These are phyloP conservation scores for Phytophthora brassicae DNA, from an alignment of 352 stramenopile species.

Conservation along the genomic window DNA sequence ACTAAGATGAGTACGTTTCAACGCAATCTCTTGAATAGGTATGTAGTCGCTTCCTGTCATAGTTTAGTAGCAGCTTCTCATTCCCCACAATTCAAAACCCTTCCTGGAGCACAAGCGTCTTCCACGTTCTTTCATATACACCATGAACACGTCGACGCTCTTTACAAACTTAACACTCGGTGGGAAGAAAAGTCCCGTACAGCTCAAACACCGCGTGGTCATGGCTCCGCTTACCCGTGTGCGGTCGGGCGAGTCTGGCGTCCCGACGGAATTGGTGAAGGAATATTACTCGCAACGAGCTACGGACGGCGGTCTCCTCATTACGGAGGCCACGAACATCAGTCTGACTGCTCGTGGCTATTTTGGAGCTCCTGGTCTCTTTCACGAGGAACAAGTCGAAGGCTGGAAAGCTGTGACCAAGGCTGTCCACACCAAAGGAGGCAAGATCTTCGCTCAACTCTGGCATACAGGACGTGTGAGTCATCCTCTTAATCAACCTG, in stretches of 20 bases:
- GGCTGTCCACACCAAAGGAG: constrained; percentile 20
- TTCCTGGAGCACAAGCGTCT: constrained; percentile 3
- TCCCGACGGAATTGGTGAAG: constrained; percentile 24
- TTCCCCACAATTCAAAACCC: constrained; percentile 2
- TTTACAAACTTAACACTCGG: constrained; percentile 4
- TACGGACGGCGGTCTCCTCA: constrained; percentile 40
- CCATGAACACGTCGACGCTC: neutral
- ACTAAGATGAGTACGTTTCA: neutral
- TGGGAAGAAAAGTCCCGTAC: constrained; percentile 18
- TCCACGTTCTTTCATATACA: neutral
- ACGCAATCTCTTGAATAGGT: neutral
- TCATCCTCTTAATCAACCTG: constrained; percentile 8
- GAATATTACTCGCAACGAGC: constrained; percentile 48
- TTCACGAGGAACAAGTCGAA: constrained; percentile 44
- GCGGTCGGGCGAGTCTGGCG: constrained; percentile 19
- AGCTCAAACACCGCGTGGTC: constrained; percentile 48
- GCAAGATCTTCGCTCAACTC: constrained; percentile 12
- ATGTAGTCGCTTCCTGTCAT: constrained; percentile 2
- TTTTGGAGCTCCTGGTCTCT: constrained; percentile 30
- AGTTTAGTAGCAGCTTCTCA: neutral
- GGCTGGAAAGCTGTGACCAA: constrained; percentile 30
- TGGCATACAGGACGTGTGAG: constrained; percentile 10
- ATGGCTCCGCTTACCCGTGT: constrained; percentile 46
- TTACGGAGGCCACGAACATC: constrained; percentile 58
- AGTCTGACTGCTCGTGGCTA: constrained; percentile 22